These are phyloP conservation scores for Brassica incana DNA, from an alignment of 345 rosid genomes.

Conservation along the genomic window DNA sequence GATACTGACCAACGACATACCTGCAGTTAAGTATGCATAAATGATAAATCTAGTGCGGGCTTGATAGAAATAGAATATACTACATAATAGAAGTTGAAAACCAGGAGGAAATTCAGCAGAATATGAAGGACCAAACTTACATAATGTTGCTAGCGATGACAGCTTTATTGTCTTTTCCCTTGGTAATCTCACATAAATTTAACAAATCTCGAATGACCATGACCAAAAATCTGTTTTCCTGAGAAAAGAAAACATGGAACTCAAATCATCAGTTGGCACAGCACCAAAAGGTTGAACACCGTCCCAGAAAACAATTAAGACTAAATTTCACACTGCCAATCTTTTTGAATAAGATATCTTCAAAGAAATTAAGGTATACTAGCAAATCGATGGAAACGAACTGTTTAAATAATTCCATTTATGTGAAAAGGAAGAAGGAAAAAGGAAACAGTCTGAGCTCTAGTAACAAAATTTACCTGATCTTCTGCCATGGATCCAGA, in stretches of 20 bases:
- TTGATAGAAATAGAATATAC: background rate
- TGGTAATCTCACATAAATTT: conserved; percentile 95
- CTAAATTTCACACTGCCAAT: background rate
- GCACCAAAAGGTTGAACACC: conserved; percentile 10
- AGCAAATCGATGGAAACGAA: background rate
- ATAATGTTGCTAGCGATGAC: conserved; percentile 98
- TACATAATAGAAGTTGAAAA: background rate
- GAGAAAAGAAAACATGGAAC: conserved; percentile 35
- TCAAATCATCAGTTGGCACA: conserved; percentile 17
- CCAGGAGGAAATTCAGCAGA: background rate
- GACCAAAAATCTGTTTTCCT: conserved; percentile 99
- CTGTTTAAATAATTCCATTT: background rate
- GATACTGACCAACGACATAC: conserved; percentile 99
- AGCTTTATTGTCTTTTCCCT: conserved; percentile 98
- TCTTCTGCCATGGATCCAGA: conserved; percentile 99
- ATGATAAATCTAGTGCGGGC: background rate
- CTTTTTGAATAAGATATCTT: background rate
- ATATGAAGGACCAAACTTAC: conserved; percentile 52
- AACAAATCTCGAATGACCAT: conserved; percentile 96
- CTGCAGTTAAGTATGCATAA: conserved; percentile 41
- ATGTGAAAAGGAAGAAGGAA: background rate
- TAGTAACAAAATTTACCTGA: conserved; percentile 56
- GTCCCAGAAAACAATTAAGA: conserved; percentile 9
- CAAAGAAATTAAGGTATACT: conserved; percentile 1
- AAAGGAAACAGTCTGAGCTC: background rate